Conservation (phyloP, 768 basidiomycete species). For the Panaeolus papilionaceus region DNA sequence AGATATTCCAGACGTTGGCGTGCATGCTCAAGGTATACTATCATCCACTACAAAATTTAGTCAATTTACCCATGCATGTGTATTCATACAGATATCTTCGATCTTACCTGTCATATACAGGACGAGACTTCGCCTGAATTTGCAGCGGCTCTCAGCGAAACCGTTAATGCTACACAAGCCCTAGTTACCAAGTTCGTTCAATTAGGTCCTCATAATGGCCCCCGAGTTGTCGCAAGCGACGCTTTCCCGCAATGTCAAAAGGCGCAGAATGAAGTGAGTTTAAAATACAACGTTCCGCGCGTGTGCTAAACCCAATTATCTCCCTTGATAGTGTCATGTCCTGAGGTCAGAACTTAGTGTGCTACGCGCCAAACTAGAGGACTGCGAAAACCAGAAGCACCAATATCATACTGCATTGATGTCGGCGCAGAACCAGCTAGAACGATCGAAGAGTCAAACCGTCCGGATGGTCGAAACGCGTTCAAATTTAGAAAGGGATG, state of each 20-base stretch:
- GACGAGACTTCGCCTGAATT: slow-evolving; percentile 44
- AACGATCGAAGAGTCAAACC: slow-evolving; percentile 62
- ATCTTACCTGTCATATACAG: slow-evolving; percentile 48
- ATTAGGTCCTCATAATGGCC: slow-evolving; percentile 42
- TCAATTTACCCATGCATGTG: slow-evolving; percentile 8
- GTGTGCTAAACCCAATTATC: neutral
- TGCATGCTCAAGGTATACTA: slow-evolving; percentile 48
- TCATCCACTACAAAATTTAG: slow-evolving; percentile 15
- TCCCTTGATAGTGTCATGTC: slow-evolving; percentile 53
- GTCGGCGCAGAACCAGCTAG: slow-evolving; percentile 64
- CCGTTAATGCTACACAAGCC: slow-evolving; percentile 61
- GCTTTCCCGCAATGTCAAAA: slow-evolving; percentile 55
- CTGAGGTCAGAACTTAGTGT: slow-evolving; percentile 64
- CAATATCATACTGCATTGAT: slow-evolving; percentile 57
- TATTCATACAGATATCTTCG: slow-evolving; percentile 48
- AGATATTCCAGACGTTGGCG: slow-evolving; percentile 47
- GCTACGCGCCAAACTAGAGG: slow-evolving; percentile 53
- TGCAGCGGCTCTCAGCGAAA: slow-evolving; percentile 55
- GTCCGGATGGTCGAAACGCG: slow-evolving; percentile 54
- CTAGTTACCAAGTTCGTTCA: slow-evolving; percentile 66
- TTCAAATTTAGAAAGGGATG: slow-evolving; percentile 31
- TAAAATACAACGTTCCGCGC: slow-evolving; percentile 2
- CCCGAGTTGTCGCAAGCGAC: slow-evolving; percentile 41
- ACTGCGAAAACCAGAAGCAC: slow-evolving; percentile 55
- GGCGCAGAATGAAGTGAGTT: slow-evolving; percentile 66